phyloP scores from a whole-genome alignment of 352 stramenopile genomes.

The Pythium scleroteichum region DNA sequence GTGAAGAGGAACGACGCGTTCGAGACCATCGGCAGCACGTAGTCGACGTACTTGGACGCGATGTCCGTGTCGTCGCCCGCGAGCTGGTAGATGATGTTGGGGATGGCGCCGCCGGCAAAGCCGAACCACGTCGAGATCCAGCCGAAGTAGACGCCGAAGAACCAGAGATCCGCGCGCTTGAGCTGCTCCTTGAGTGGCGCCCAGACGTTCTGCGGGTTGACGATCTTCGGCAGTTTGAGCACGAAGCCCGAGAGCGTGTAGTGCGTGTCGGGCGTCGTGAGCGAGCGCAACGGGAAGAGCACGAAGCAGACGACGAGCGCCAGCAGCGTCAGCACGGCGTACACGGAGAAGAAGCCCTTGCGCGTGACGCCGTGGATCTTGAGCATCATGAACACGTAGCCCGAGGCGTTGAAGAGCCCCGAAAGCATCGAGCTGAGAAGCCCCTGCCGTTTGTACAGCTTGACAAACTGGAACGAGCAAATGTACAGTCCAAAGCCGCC shows the following conservation, averaged over 20 bases:
- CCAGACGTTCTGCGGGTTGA: constrained; percentile 36
- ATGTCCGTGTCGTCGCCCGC: constrained; percentile 18
- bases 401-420: constrained; percentile 52
- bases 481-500: constrained; percentile 50
- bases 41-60: constrained; percentile 41
- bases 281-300: constrained; percentile 31
- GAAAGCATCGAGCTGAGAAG: constrained; percentile 46
- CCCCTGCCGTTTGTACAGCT: constrained; percentile 46
- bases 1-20: constrained; percentile 48
- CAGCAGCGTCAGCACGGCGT: constrained; percentile 30
- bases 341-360: constrained; percentile 41
- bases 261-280: constrained; percentile 24
- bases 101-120: constrained; percentile 44
- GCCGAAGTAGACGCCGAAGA: constrained; percentile 44
- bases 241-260: constrained; percentile 31
- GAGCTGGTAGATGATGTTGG: constrained; percentile 43
- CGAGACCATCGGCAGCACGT: constrained; percentile 37
- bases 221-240: constrained; percentile 11
- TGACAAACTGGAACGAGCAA: constrained; percentile 49
- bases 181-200: constrained; percentile 30
- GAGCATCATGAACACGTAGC: constrained; percentile 54
- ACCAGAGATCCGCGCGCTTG: constrained; percentile 35
- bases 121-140: constrained; percentile 47
- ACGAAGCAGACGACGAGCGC: constrained; percentile 28
- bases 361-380: constrained; percentile 42